Evolutionary conservation across 306 rosid species (phyloP), one percentile per base, ranked within the genome.

Genomic region (Ammopiptanthus mongolicus): DNA sequence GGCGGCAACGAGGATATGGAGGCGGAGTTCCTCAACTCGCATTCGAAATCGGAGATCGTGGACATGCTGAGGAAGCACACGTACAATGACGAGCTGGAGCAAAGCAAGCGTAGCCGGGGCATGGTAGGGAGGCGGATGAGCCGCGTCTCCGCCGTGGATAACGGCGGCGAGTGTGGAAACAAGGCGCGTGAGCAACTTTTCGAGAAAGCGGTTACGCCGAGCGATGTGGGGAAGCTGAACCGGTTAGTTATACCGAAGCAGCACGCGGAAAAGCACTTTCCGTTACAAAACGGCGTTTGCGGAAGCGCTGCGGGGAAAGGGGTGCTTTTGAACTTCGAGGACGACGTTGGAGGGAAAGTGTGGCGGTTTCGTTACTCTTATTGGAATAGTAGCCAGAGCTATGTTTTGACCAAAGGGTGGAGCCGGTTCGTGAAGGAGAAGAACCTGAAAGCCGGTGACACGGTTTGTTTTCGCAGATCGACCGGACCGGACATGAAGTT

Each of bases 11-110:
- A 77, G 22, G 96, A 77, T 50, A 33, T 79, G 15, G 98, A 92
- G 3, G 21, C 74, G 2, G 86, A 77, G 23, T 95, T 95, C 56
- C 86, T 92, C 14, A 90, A 44, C 75, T 80, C 92, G 37, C 99
- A 89, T 78, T 95, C 97, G 37, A 95, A 95, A 28, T 80, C 91
- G 1, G 99, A 95, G 82, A 90, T 95, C 69, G 99, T 95, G 23
- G 99, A 95, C 91, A 95, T 95, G 99, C 71, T 95, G 7, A 56
- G 99, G 7, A 95, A 95, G n/a, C 99, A 95, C 80, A 95, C 99
- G 0, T 95, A 95, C 91, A 70, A 82, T 57, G 98, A 95, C 80
- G 97, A 95, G 74, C 84, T 95, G 4, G 84, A 85, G 50, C 99
- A 95, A 81, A 92, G 96, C 84, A 90, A 87, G 84, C 87, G 89